Evolutionary conservation across 495 filamentous ascomycete species (phyloP).

Genomic region (Aspergillus coremiiformis): DNA sequence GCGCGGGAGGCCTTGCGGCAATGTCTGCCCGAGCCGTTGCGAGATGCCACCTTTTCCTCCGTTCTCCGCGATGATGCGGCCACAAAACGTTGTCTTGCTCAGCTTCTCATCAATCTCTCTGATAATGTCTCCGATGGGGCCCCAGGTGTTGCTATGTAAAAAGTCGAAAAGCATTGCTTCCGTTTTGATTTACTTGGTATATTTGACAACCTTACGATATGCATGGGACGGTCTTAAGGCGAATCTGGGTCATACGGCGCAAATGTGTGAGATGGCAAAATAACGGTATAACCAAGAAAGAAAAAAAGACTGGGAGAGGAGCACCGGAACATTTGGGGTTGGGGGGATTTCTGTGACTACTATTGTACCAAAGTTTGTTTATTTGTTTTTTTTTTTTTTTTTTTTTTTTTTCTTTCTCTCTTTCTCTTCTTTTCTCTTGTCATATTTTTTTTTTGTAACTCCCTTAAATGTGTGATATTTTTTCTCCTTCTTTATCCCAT

Average conservation of each 20-base stretch:
- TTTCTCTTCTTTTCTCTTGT: no score
- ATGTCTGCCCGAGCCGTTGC: constrained; percentile 92
- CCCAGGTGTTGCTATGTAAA: constrained; percentile 43
- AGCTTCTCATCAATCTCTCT: constrained; percentile 92
- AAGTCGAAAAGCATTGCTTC: constrained; percentile 29
- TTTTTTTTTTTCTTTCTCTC: constrained; percentile 22
- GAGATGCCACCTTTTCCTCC: constrained; percentile 93
- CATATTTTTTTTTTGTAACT: constrained; percentile 23
- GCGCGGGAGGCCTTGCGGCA: constrained; percentile 93
- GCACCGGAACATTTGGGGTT: constrained; percentile 14
- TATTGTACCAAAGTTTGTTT: constrained; percentile 19
- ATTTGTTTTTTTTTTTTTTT: constrained; percentile 7
- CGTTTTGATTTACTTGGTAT: constrained; percentile 32
- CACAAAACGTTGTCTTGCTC: constrained; percentile 94
- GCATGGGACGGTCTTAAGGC: constrained; percentile 46
- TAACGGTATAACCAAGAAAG: constrained; percentile 8
- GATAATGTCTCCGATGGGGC: constrained; percentile 74
- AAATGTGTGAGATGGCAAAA: constrained; percentile 26
- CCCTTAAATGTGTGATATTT: constrained; percentile 19
- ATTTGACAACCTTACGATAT: constrained; percentile 39
- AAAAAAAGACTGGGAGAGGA: neutral
- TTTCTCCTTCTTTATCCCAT: constrained; percentile 24
- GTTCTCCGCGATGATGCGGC: constrained; percentile 96
- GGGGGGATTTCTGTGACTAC: constrained; percentile 10
- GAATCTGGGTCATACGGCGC: constrained; percentile 43